Base-by-base conservation (phyloP, 2,329 filamentous ascomycete genomes). In the Hysterium pulicare region DNA sequence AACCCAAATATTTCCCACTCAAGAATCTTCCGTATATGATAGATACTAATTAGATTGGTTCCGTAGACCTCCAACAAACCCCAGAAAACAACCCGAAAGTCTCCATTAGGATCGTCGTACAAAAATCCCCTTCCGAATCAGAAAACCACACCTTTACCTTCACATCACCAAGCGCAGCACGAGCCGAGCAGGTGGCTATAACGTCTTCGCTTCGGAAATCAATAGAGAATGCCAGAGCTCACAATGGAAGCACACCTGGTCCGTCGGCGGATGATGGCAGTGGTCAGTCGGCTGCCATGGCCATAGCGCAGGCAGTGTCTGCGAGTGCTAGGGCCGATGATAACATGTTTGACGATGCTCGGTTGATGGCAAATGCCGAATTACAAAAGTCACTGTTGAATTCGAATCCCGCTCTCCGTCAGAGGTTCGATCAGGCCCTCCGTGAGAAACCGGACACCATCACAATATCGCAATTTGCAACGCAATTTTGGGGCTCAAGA, bases 401-500 rank as follows among this genome's bases (percentile, higher is more conserved):
- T 57, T 84, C 87, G 43, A 87, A 95, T 59, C 74, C 79, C 15
- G 75, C 75, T 9, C 75, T 98, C 31, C 81, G 86, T 54, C 82
- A 87, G 62, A 93, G 90, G 33, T 96, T 96, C 63, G 84, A 89
- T 71, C 89, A 95, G 59, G 86, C 89, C 0, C 74, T 90, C 37
- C 77, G 80, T 40, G 86, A 87, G 7, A 95, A 95, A 59, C 90
- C 91, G 0, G 86, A 91, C 6, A 83, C 86, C 2, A 84, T 97
- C 47, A 84, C 85, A 0, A 82, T 86, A 21, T 79, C 80, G 2
- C 84, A 90, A 33, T 95, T 97, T 66, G 90, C 91, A 53, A 76
- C 82, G 1, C 91, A 96, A 64, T 98, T 98, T 70, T 98, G 93
- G 93, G 88, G 89, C 1, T 88, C 89, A 2, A 79, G 94, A 34